These are phyloP conservation scores for Lagenidium giganteum DNA, from an alignment of 352 stramenopile genomes.

Conservation along the genomic window DNA sequence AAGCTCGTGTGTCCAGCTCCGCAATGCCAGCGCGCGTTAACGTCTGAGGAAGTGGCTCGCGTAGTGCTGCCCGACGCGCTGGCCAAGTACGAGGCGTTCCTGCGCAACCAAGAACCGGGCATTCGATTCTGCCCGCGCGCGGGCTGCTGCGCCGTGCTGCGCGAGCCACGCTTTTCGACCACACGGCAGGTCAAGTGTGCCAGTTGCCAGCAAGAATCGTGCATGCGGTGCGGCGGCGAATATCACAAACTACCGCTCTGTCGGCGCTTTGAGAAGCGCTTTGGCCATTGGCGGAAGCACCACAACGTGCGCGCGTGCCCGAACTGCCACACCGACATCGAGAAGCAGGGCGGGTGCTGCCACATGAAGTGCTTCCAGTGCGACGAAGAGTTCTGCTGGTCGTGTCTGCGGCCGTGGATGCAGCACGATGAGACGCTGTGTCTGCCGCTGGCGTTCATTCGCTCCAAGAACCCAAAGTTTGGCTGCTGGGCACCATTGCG, in stretches of 20 bases:
- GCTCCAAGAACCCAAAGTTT: conserved; percentile 59
- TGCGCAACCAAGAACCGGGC: conserved; percentile 55
- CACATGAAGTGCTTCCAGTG: conserved; percentile 87
- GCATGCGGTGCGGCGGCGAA: conserved; percentile 56
- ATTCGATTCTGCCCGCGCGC: conserved; percentile 70
- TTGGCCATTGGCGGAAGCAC: conserved; percentile 59
- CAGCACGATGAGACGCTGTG: conserved; percentile 75
- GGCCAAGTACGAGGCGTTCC: conserved; percentile 59
- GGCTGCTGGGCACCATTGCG: conserved; percentile 62
- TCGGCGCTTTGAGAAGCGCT: conserved; percentile 58
- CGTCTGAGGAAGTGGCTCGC: conserved; percentile 43
- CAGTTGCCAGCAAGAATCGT: conserved; percentile 46
- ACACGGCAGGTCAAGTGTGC: conserved; percentile 38
- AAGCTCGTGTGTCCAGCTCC: conserved; percentile 71
- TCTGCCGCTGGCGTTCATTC: conserved; percentile 55
- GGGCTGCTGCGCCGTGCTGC: conserved; percentile 49
- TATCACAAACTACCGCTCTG: conserved; percentile 55
- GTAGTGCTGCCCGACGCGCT: conserved; percentile 43
- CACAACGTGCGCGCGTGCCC: conserved; percentile 71
- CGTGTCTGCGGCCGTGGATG: conserved; percentile 60
- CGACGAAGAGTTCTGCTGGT: conserved; percentile 83
- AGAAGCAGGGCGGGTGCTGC: conserved; percentile 80
- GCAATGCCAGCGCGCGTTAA: conserved; percentile 41
- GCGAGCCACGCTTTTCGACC: conserved; percentile 49
- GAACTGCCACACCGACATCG: conserved; percentile 63